A percentile compares a stretch with the other conserved stretches of the same genome.
These are phyloP conservation scores for Saturnispora quitensis DNA, from an alignment of 805 yeast genomes.

Conservation along the genomic window DNA sequence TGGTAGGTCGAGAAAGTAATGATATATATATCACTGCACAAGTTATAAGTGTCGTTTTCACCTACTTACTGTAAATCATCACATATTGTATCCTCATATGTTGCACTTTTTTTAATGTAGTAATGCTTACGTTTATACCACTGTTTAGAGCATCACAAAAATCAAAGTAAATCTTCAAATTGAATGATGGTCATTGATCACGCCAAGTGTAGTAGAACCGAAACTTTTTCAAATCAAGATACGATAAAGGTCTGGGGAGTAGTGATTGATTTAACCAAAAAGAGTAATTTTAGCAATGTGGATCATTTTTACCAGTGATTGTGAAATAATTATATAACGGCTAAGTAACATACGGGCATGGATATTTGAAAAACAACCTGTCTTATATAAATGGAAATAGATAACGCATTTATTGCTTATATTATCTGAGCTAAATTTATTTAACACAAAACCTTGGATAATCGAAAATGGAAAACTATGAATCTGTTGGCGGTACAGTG, in stretches of 20 bases:
- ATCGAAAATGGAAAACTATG: conserved; percentile 1
- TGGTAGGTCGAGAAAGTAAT: conserved; percentile 46
- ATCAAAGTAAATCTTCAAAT: too few species aligned
- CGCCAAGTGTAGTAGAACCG: too few species aligned
- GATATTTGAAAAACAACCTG: neutral
- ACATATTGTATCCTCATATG: neutral
- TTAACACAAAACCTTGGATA: neutral
- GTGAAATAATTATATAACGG: neutral
- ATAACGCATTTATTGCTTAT: neutral
- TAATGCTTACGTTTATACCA: neutral
- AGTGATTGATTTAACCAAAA: conserved; percentile 5
- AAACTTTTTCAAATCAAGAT: neutral
- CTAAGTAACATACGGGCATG: too few species aligned
- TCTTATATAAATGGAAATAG: neutral
- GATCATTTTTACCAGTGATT: neutral
- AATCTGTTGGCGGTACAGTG: conserved; percentile 5
- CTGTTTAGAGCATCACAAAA: neutral
- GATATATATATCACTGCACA: neutral
- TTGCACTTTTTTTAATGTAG: neutral
- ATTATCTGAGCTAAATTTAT: neutral
- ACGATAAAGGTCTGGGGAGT: neutral
- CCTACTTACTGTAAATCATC: neutral
- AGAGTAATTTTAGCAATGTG: conserved; percentile 1
- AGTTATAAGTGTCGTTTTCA: neutral
- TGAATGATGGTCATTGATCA: too few species aligned